These are phyloP conservation scores for Xylaria sp. DNA, from an alignment of 2,329 filamentous ascomycete genomes.

Conservation along the genomic window DNA sequence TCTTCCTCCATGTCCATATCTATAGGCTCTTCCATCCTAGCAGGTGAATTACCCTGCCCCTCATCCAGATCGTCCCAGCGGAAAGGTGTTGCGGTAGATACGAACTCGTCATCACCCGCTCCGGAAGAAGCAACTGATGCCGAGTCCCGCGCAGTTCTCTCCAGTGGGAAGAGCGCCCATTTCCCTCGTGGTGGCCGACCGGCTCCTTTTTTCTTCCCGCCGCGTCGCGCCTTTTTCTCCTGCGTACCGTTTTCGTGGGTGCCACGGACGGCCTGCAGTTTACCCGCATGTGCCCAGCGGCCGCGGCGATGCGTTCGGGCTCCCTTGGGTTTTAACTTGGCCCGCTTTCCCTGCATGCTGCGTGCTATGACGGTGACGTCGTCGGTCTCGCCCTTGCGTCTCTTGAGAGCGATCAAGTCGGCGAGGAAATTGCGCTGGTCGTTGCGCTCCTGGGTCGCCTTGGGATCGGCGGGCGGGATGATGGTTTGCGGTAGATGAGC, in stretches of 20 bases:
- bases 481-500: conserved; percentile 53
- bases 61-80: conserved; percentile 44
- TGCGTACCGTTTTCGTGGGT: not conserved
- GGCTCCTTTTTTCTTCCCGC: conserved; percentile 26
- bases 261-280: conserved; percentile 10
- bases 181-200: conserved; percentile 32
- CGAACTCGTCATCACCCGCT: conserved; percentile 14
- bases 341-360: conserved; percentile 35
- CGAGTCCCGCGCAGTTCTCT: conserved; percentile 20
- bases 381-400: conserved; percentile 71
- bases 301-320: conserved; percentile 27
- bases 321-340: conserved; percentile 8
- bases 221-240: conserved; percentile 24
- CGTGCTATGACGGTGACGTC: conserved; percentile 65
- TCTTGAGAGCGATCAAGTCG: conserved; percentile 73
- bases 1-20: conserved; percentile 38
- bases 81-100: conserved; percentile 44
- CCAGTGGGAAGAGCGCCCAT: conserved; percentile 34
- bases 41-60: conserved; percentile 14
- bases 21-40: conserved; percentile 11
- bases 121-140: conserved; percentile 19
- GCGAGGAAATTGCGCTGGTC: conserved; percentile 66
- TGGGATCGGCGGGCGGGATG: conserved; percentile 58
- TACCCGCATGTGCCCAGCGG: conserved; percentile 25
- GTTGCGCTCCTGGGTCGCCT: conserved; percentile 58